Percentiles rank a stretch among this genome's conserved stretches.
Conservation (phyloP, 805 yeast genomes). For the Wickerhamomyces mucosus region DNA sequence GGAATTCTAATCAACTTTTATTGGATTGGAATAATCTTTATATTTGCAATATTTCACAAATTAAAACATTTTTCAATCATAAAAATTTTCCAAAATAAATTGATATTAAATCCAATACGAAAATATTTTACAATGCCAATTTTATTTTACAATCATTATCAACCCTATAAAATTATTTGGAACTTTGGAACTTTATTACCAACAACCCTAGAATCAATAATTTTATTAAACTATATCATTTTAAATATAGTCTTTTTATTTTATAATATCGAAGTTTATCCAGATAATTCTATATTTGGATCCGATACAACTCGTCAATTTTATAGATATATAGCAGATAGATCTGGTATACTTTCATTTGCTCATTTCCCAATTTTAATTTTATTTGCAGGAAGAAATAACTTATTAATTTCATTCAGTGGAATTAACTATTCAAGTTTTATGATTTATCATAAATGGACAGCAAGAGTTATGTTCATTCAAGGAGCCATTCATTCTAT, state of each 20-base stretch:
- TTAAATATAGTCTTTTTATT: slow-evolving; percentile 9
- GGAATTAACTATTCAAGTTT: slow-evolving; percentile 59
- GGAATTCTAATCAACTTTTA: slow-evolving; percentile 15
- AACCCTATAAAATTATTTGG: slow-evolving; percentile 15
- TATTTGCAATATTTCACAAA: slow-evolving; percentile 15
- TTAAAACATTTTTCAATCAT: slow-evolving; percentile 7
- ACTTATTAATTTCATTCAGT: slow-evolving; percentile 48
- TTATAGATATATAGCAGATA: slow-evolving; percentile 12
- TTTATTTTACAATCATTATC: slow-evolving; percentile 12
- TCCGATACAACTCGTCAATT: not conserved
- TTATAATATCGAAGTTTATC: slow-evolving; percentile 6
- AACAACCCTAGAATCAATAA: slow-evolving; percentile 18
- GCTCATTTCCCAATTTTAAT: slow-evolving; percentile 44
- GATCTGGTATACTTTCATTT: slow-evolving; percentile 20
- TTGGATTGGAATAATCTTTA: slow-evolving; percentile 9
- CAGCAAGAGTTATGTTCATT: slow-evolving; percentile 36
- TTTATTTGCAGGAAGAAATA: slow-evolving; percentile 67
- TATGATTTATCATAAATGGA: slow-evolving; percentile 60
- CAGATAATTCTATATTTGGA: slow-evolving; percentile 4
- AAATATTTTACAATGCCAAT: slow-evolving; percentile 12
- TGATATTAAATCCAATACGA: slow-evolving; percentile 10
- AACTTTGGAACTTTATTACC: slow-evolving; percentile 14
- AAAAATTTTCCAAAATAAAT: slow-evolving; percentile 10
- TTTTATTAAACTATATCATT: slow-evolving; percentile 26
- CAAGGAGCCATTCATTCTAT: slow-evolving; percentile 38